Base-by-base conservation (phyloP, 768 basidiomycete genomes). In the Tylopilus vinaceipallidus region DNA sequence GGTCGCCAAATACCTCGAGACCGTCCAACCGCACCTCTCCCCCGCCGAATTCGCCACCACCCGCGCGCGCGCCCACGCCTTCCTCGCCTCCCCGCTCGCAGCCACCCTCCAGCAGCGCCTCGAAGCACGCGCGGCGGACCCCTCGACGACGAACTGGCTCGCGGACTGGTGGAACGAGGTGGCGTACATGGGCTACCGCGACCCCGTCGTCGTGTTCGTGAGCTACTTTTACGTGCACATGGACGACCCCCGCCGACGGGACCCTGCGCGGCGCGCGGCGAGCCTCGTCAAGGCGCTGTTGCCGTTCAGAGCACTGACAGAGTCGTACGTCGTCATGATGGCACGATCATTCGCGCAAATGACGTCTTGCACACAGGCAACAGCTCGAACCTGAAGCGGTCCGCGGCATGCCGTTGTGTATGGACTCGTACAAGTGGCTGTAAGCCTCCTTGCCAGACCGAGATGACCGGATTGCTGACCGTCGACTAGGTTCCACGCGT, bases 341-440 rank as follows among this genome's bases (percentile, higher is more conserved):
- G n/a, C n/a, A n/a, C n/a, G n/a, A n/a, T n/a, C n/a, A n/a, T n/a
- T n/a, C n/a, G n/a, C n/a, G n/a, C n/a, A n/a, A n/a, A n/a, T n/a
- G n/a, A n/a, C n/a, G n/a, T n/a, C n/a, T n/a, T n/a, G n/a, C n/a
- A 24, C 23, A 50, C 51, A 91, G 88, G 54, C 79, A 86, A 51
- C 74, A 78, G 39, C 78, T 98, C 20, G 91, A 92, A 67, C 95
- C 95, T 1, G 95, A 99, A 61, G 93, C n/a, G n/a, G n/a, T n/a
- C n/a, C n/a, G n/a, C n/a, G n/a, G n/a, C n/a, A n/a, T n/a, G 14
- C 93, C 97, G 2, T 75, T 98, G 8, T 87, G 88, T 69, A 97
- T 95, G 91, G 75, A 75, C 0, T 91, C 91, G n/a, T 97, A 95
- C 79, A n/a, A 93, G 67, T 95, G 93, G 86, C 77, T 98, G 76